Evolutionary conservation across 495 filamentous ascomycete genomes (phyloP).

Genomic region (Pyrenopolyporus hunteri): DNA sequence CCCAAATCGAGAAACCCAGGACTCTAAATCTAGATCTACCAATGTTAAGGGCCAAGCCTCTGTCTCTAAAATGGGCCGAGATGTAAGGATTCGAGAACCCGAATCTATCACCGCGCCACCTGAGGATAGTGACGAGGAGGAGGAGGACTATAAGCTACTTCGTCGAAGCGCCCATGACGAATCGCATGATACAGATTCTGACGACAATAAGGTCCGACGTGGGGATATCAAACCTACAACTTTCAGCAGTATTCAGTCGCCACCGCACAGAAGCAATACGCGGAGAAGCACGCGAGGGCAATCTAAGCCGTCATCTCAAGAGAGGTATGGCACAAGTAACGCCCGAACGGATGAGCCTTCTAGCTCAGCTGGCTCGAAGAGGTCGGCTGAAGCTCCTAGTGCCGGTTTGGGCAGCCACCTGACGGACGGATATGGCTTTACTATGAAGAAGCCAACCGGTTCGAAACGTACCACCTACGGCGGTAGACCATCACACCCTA

Average conservation of each 20-base stretch:
- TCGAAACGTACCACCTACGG: slow-evolving; percentile 6
- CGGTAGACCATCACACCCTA: slow-evolving; percentile 19
- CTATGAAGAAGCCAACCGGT: slow-evolving; percentile 2
- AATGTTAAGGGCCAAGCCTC: slow-evolving; percentile 2
- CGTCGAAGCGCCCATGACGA: background rate
- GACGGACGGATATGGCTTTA: background rate
- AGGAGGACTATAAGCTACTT: slow-evolving; percentile 17
- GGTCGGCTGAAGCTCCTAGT: slow-evolving; percentile 21
- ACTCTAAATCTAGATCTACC: slow-evolving; percentile 1
- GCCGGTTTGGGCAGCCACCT: slow-evolving; percentile 15
- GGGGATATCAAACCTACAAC: slow-evolving; percentile 31
- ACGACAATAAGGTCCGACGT: slow-evolving; percentile 6
- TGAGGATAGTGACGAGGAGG: slow-evolving; percentile 36
- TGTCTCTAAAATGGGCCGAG: background rate
- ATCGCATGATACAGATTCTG: slow-evolving; percentile 28
- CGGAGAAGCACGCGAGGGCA: background rate
- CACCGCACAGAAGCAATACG: background rate
- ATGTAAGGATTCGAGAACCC: slow-evolving; percentile 11
- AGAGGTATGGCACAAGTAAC: background rate
- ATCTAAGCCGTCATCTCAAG: background rate
- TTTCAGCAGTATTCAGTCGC: slow-evolving; percentile 17
- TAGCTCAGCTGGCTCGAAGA: slow-evolving; percentile 38
- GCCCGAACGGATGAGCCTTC: slow-evolving; percentile 18
- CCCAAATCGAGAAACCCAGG: background rate
- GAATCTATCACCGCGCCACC: slow-evolving; percentile 36